These are phyloP conservation scores for Heliamphora pulchella DNA, from an alignment of 179 eudicot species.

Conservation along the genomic window DNA sequence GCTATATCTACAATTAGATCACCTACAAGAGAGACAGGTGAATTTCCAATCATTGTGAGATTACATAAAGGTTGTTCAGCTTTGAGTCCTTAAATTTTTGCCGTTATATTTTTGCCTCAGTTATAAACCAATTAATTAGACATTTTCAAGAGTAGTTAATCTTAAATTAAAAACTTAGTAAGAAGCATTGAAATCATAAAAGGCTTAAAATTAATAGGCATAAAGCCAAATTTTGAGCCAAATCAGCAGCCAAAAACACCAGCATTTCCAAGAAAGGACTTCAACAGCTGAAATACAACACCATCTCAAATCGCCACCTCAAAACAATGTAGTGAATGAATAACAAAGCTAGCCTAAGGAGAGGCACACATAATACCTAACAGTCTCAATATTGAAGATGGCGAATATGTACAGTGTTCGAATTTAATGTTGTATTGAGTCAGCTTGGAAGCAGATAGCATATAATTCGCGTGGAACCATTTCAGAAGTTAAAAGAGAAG, in stretches of 20 bases:
- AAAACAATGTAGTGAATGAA: not conserved
- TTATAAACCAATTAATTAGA: no score
- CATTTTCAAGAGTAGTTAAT: no score
- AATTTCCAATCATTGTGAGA: no score
- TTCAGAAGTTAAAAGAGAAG: not conserved
- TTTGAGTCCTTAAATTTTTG: no score
- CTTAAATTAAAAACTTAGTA: no score
- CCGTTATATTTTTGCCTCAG: no score
- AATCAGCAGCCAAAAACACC: not conserved
- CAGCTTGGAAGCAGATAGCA: not conserved
- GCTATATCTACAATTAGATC: no score
- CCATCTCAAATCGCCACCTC: not conserved
- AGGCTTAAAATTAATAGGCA: no score
- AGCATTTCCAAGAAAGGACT: not conserved
- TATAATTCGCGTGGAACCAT: not conserved
- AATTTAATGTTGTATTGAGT: not conserved
- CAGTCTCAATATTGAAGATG: not conserved
- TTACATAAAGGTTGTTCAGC: no score
- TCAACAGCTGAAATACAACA: not conserved
- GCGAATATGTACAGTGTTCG: not conserved
- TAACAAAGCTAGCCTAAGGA: not conserved
- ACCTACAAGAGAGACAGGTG: no score
- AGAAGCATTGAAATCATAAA: no score
- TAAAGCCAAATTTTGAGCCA: not conserved
- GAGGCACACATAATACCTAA: not conserved